Evolutionary conservation across 2,329 filamentous ascomycete species (phyloP).

Genomic region (Sclerotinia minor): DNA sequence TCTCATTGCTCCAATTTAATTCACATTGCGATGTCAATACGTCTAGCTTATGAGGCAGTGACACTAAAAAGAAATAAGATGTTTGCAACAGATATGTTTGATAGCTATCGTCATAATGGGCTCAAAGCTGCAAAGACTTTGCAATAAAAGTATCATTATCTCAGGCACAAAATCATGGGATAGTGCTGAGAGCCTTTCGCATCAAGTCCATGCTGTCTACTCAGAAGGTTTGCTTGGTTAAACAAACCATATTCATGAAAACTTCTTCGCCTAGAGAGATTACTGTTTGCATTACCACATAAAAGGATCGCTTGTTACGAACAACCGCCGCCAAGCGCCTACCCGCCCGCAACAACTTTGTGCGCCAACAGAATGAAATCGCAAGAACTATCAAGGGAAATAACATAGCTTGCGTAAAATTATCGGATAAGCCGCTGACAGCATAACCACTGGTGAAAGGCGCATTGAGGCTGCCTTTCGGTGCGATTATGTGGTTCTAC

Average conservation of each 20-base stretch:
- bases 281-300: neutral
- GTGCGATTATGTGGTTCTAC: constrained; percentile 10
- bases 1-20: neutral
- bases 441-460: constrained; percentile 1
- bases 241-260: neutral
- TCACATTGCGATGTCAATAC: neutral
- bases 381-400: constrained; percentile 10
- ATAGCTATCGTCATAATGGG: neutral
- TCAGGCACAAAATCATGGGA: neutral
- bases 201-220: neutral
- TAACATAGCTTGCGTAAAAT: neutral
- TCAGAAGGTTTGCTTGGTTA: neutral
- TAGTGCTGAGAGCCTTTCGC: neutral
- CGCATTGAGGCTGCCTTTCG: constrained; percentile 8
- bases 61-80: neutral
- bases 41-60: neutral
- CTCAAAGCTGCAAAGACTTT: neutral
- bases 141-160: neutral
- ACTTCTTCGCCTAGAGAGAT: neutral
- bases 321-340: constrained; percentile 3
- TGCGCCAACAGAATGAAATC: constrained; percentile 7
- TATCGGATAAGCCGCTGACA: constrained; percentile 2
- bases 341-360: neutral
- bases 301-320: constrained; percentile 1
- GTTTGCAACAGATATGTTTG: neutral